Evolutionary conservation across 192 early-diverging fungal genomes (phyloP).

Genomic region (Entomortierella chlamydospora): DNA sequence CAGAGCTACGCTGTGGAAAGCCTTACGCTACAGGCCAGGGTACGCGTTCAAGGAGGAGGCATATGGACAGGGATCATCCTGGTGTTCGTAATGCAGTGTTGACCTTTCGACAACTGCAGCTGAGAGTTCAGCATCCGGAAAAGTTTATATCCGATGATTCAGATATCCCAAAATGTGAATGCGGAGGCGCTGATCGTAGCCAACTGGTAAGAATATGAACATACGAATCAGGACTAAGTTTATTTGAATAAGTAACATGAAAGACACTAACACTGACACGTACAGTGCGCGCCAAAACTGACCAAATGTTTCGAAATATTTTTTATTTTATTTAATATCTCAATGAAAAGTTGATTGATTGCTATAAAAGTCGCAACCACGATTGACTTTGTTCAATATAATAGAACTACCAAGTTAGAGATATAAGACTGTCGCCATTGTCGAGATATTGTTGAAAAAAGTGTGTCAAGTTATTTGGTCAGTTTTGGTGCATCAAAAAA

Average conservation of each 20-base stretch:
- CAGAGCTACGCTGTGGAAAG: constrained; percentile 7
- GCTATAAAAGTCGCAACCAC: no score
- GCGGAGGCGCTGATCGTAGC: background rate
- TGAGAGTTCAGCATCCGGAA: constrained; percentile 8
- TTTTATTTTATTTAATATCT: no score
- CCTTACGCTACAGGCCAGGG: no score
- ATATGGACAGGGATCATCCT: constrained; percentile 14
- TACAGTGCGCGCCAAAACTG: background rate
- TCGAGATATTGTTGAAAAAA: no score
- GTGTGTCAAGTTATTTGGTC: no score
- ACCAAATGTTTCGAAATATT: no score
- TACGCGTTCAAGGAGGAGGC: constrained; percentile 7
- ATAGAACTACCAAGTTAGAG: no score
- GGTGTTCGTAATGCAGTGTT: constrained; percentile 12
- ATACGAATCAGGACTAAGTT: background rate
- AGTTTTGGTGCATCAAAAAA: no score
- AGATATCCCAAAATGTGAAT: background rate
- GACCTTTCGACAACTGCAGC: constrained; percentile 7
- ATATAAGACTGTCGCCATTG: no score
- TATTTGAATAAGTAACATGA: background rate
- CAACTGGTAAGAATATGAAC: constrained; percentile 11
- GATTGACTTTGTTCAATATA: no score
- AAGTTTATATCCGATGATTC: constrained; percentile 17
- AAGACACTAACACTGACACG: background rate
- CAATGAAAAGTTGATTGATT: no score